These are phyloP conservation scores for Exsudoporus floridanus DNA, from an alignment of 1,284 basidiomycete species.

Conservation along the genomic window DNA sequence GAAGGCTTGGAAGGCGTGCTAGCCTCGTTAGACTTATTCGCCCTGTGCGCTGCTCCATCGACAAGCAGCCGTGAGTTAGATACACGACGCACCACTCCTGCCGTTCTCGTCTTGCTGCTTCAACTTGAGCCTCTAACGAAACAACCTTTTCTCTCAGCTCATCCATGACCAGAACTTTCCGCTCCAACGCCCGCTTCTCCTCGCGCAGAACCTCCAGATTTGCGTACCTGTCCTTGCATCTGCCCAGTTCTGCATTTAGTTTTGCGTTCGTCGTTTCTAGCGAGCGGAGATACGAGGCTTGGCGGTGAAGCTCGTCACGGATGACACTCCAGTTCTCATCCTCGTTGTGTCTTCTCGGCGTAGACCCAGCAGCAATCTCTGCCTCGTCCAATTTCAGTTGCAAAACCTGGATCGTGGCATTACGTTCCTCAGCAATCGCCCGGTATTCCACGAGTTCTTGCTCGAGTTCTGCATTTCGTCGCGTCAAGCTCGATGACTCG, in stretches of 20 bases:
- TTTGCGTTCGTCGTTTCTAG: slow-evolving; percentile 66
- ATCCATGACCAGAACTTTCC: slow-evolving; percentile 52
- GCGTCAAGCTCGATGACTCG: slow-evolving; percentile 47
- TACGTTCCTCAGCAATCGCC: slow-evolving; percentile 43
- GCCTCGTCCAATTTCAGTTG: slow-evolving; percentile 51
- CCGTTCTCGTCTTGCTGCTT: slow-evolving; percentile 53
- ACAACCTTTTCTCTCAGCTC: slow-evolving; percentile 57
- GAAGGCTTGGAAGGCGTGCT: slow-evolving; percentile 47
- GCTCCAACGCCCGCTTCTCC: slow-evolving; percentile 67
- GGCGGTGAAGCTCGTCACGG: slow-evolving; percentile 61
- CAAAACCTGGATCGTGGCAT: slow-evolving; percentile 41
- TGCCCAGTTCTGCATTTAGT: slow-evolving; percentile 52
- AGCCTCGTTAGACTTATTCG: slow-evolving; percentile 36
- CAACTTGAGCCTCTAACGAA: slow-evolving; percentile 60
- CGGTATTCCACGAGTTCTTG: slow-evolving; percentile 44
- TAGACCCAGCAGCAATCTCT: slow-evolving; percentile 27
- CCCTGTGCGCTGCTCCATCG: slow-evolving; percentile 34
- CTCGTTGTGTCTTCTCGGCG: slow-evolving; percentile 34
- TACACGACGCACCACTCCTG: slow-evolving; percentile 49
- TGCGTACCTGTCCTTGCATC: slow-evolving; percentile 53
- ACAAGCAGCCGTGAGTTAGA: not conserved
- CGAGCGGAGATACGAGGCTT: slow-evolving; percentile 57
- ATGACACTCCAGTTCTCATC: slow-evolving; percentile 56
- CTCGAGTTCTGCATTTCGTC: slow-evolving; percentile 45
- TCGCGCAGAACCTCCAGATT: slow-evolving; percentile 72